phyloP scores from a whole-genome alignment of 768 basidiomycete genomes.

The Boletus sp. region DNA sequence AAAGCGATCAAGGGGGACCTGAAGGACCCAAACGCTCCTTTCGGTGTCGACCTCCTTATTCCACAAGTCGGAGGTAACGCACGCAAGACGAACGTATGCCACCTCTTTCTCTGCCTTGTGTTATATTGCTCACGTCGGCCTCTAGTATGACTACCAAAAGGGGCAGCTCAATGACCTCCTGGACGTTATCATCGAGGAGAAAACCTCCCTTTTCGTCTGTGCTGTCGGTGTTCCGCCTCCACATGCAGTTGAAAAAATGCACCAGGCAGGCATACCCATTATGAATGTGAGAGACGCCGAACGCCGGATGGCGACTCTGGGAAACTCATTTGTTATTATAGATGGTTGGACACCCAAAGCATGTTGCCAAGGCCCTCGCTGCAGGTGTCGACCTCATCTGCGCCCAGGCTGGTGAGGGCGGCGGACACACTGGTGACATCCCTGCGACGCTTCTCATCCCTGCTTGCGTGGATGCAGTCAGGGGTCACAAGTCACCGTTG shows the following conservation, averaged over 20 bases:
- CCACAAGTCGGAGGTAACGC: conserved; percentile 86
- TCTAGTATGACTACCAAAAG: conserved; percentile 83
- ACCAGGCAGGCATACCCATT: conserved; percentile 78
- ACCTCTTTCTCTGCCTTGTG: not conserved
- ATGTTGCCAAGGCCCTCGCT: conserved; percentile 75
- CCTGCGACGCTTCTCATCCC: conserved; percentile 86
- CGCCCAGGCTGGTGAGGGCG: conserved; percentile 91
- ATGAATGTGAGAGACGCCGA: conserved; percentile 61
- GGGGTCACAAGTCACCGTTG: conserved; percentile 71
- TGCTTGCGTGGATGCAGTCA: conserved; percentile 82
- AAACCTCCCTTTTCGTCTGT: conserved; percentile 83
- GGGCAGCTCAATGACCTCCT: conserved; percentile 81
- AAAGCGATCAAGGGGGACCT: conserved; percentile 68
- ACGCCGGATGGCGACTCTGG: not conserved
- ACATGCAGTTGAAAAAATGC: conserved; percentile 74
- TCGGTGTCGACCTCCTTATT: conserved; percentile 88
- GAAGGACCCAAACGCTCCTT: conserved; percentile 72
- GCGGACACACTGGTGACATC: conserved; percentile 83
- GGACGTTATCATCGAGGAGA: conserved; percentile 91
- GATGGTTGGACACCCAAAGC: conserved; percentile 96
- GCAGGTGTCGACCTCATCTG: conserved; percentile 91
- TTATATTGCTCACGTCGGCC: not conserved
- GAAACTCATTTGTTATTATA: conserved; percentile 14
- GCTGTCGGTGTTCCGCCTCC: conserved; percentile 86
- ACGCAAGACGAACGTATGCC: conserved; percentile 81